Evolutionary conservation across 768 basidiomycete genomes (phyloP), one percentile per base, ranked within the genome.

Genomic region (Kwoniella europaea): DNA sequence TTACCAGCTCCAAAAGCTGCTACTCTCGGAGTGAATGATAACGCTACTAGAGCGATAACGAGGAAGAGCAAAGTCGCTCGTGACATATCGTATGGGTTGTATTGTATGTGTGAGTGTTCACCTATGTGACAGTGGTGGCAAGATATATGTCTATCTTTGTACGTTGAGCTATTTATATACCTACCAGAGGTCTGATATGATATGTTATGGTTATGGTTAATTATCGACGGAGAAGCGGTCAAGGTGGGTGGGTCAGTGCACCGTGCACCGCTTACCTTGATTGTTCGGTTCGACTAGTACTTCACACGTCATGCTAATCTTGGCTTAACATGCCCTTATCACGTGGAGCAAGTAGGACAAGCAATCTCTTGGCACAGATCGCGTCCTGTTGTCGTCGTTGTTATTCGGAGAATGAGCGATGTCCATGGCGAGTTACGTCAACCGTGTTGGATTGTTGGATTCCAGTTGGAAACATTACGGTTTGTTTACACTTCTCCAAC

Each of bases 1-100:
- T 74, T 18, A 77, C 80, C 80, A 20, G 80, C 80, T 55, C 80
- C 80, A 59, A 82, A 82, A 20, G 80, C 80, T 22, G 76, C 78
- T 24, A 82, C 80, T 20, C 58, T 46, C 16, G 78, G 77, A n/a
- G 75, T 69, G 68, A 82, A 78, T 9, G 76, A 71, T 27, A 82
- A 73, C 24, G 75, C 76, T 10, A 79, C 74, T 10, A 82, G 67
- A 46, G 73, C 72, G 13, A 78, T 56, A 4, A 78, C 22, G 7
- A 79, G 66, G 41, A 75, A 57, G 53, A 77, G 46, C 41, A 79
- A 63, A 5, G 65, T 62, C 22, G 66, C 59, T 53, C 70, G 53
- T 10, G 73, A 62, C 76, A 78, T 80, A 22, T 43, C 67, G 71
- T 35, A 6, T 35, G 35, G 7, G n/a, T 29, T 52, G 46, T 50